These are phyloP conservation scores for Nicotiana attenuata DNA, from an alignment of 257 asterid genomes.

Conservation along the genomic window DNA sequence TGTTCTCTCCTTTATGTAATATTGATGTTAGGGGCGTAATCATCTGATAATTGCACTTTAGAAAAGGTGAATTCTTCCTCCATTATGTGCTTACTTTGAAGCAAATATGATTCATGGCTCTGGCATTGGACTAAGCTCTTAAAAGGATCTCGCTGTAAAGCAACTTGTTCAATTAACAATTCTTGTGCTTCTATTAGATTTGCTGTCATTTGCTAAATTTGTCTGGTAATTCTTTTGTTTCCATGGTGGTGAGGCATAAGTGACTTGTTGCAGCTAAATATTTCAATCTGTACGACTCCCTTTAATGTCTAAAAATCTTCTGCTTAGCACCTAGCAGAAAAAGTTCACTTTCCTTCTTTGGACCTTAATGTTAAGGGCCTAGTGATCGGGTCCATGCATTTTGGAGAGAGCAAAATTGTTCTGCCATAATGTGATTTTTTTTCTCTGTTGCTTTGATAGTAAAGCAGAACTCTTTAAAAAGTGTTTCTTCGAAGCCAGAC, in stretches of 20 bases:
- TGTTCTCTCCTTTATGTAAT: neutral
- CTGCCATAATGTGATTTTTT: neutral
- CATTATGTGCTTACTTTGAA: slow-evolving; percentile 5
- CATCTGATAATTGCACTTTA: neutral
- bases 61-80: neutral
- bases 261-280: neutral
- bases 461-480: neutral
- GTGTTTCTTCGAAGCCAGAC: neutral
- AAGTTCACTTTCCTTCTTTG: neutral
- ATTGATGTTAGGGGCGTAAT: neutral
- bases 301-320: neutral
- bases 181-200: neutral
- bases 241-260: neutral
- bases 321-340: neutral
- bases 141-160: neutral
- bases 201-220: neutral
- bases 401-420: neutral
- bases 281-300: neutral
- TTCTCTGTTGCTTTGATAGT: neutral
- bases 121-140: neutral
- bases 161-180: neutral
- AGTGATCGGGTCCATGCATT: neutral
- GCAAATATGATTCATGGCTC: neutral
- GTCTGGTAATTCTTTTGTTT: neutral
- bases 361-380: neutral